phyloP scores from a whole-genome alignment of 208 protist genomes.

The Willaertia magna region DNA sequence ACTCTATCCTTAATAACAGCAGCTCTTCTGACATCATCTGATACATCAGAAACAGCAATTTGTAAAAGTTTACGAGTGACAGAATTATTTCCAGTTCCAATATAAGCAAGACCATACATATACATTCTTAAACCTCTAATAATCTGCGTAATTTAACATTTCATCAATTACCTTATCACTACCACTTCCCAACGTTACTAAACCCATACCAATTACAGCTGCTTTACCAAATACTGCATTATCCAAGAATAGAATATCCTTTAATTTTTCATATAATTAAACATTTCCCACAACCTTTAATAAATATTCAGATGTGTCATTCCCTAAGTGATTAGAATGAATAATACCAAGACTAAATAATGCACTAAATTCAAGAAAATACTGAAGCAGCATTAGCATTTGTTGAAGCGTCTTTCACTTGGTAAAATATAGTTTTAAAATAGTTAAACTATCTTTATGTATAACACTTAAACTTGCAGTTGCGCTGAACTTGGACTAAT shows the following conservation, averaged over 20 bases:
- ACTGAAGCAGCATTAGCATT: slow-evolving; percentile 44
- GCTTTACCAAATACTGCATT: slow-evolving; percentile 92
- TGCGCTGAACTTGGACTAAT: slow-evolving; percentile 94
- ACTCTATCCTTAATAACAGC: slow-evolving; percentile 86
- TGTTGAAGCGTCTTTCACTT: background rate
- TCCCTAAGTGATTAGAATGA: slow-evolving; percentile 73
- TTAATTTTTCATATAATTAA: slow-evolving; percentile 82
- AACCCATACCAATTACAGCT: slow-evolving; percentile 88
- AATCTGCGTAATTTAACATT: slow-evolving; percentile 78
- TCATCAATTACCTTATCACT: slow-evolving; percentile 52
- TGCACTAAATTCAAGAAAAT: slow-evolving; percentile 83
- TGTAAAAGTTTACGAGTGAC: slow-evolving; percentile 87
- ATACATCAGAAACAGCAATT: slow-evolving; percentile 91
- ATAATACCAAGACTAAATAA: slow-evolving; percentile 96
- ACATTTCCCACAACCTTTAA: slow-evolving; percentile 42
- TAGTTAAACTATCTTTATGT: slow-evolving; percentile 65
- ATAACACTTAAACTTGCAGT: slow-evolving; percentile 90
- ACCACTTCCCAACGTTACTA: slow-evolving; percentile 91
- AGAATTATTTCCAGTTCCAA: slow-evolving; percentile 78
- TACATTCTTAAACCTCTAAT: slow-evolving; percentile 94
- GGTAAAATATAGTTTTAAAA: slow-evolving; percentile 85
- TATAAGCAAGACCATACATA: slow-evolving; percentile 90
- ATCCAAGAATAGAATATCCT: slow-evolving; percentile 78
- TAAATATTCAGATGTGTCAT: slow-evolving; percentile 59
- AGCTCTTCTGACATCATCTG: slow-evolving; percentile 93